These are phyloP conservation scores for Aureobasidium namibiae DNA, from an alignment of 2,329 filamentous ascomycete genomes.

Conservation along the genomic window DNA sequence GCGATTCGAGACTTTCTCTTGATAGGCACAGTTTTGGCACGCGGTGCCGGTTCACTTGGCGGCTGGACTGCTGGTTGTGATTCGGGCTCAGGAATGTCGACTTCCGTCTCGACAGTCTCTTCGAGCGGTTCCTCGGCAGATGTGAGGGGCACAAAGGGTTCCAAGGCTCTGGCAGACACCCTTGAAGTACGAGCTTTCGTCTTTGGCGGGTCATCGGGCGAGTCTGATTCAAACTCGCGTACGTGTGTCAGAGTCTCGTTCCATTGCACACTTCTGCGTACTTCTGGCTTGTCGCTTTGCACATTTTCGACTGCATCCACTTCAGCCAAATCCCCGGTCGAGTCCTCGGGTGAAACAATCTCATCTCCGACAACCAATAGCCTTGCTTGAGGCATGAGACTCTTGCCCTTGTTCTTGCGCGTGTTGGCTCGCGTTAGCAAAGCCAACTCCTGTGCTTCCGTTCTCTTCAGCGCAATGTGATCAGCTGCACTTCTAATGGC, in stretches of 20 bases:
- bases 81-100: neutral
- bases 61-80: neutral
- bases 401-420: conserved; percentile 41
- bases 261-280: conserved; percentile 33
- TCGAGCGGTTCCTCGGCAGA: neutral
- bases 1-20: conserved; percentile 27
- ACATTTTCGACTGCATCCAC: conserved; percentile 18
- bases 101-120: neutral
- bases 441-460: conserved; percentile 41
- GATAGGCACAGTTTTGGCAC: neutral
- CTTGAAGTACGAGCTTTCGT: neutral
- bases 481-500: conserved; percentile 35
- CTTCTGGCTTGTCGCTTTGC: neutral
- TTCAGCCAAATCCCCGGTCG: conserved; percentile 12
- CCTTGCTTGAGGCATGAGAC: conserved; percentile 34
- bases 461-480: conserved; percentile 38
- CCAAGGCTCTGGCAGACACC: neutral
- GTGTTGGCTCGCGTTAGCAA: conserved; percentile 40
- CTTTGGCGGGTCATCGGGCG: conserved; percentile 10
- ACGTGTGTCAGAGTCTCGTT: conserved; percentile 39
- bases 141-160: neutral
- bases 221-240: conserved; percentile 27
- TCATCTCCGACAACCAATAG: conserved; percentile 35
- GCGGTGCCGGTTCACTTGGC: neutral
- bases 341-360: conserved; percentile 6